Evolutionary conservation across 441 rosid species (phyloP).

Genomic region (Euphorbia corollata): DNA sequence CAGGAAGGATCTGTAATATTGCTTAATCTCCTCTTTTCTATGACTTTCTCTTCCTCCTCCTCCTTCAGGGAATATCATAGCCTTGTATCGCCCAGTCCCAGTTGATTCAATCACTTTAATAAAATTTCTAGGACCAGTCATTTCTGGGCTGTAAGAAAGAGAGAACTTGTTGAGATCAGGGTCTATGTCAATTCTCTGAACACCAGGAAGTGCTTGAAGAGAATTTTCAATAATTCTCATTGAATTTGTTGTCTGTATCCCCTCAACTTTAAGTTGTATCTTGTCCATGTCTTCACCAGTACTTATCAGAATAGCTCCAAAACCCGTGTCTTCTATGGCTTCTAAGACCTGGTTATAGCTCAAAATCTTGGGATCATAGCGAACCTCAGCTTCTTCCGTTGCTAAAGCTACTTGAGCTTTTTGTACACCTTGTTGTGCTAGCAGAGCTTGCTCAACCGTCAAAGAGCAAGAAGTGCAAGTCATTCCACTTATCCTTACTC

Average conservation of each 20-base stretch:
- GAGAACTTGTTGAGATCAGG: conserved; percentile 36
- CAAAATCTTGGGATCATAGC: conserved; percentile 47
- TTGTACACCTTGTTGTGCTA: conserved; percentile 52
- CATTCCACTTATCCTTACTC: conserved; percentile 71
- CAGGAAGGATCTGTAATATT: conserved; percentile 46
- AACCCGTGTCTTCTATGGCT: conserved; percentile 60
- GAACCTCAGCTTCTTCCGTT: conserved; percentile 78
- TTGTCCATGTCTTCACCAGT: conserved; percentile 62
- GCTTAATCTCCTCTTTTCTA: conserved; percentile 54
- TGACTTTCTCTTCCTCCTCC: conserved; percentile 48
- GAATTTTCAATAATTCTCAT: conserved; percentile 46
- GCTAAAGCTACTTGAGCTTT: conserved; percentile 80
- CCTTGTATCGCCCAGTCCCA: conserved; percentile 54
- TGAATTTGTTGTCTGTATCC: conserved; percentile 37
- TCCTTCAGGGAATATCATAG: conserved; percentile 51
- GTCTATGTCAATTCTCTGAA: conserved; percentile 39
- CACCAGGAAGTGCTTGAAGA: conserved; percentile 78
- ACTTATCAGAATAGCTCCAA: conserved; percentile 62
- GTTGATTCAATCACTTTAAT: conserved; percentile 62
- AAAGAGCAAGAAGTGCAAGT: conserved; percentile 79
- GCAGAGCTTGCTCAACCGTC: conserved; percentile 59
- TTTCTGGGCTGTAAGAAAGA: conserved; percentile 57
- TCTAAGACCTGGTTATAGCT: conserved; percentile 32
- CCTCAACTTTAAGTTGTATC: conserved; percentile 66
- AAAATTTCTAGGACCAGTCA: conserved; percentile 75